These are phyloP conservation scores for Colletotrichum coccodes DNA, from an alignment of 2,329 filamentous ascomycete species.

Conservation along the genomic window DNA sequence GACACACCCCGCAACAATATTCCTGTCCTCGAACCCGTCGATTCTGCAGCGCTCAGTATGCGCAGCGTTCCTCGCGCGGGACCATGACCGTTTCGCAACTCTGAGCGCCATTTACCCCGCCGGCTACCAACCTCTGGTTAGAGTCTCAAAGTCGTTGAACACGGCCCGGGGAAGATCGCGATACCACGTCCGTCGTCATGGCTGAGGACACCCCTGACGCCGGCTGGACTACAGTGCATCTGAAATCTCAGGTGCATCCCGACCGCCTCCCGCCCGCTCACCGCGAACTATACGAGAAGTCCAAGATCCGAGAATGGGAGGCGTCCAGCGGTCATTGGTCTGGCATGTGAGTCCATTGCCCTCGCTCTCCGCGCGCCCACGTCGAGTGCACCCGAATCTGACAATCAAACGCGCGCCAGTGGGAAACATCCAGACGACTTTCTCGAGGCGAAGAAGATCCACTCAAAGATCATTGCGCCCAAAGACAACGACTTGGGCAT, in stretches of 20 bases:
- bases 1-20: background rate
- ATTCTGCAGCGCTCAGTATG: background rate
- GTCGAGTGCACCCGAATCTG: background rate
- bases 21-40: background rate
- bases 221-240: constrained; percentile 41
- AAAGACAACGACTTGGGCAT: constrained; percentile 49
- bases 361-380: background rate
- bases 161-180: background rate
- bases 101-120: background rate
- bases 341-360: constrained; percentile 36
- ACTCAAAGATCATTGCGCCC: constrained; percentile 37
- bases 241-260: constrained; percentile 35
- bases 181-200: constrained; percentile 32
- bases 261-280: constrained; percentile 37
- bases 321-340: constrained; percentile 39
- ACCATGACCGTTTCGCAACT: background rate
- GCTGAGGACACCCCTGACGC: constrained; percentile 35
- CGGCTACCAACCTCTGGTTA: background rate
- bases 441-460: constrained; percentile 41
- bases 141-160: background rate
- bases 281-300: constrained; percentile 39
- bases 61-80: background rate
- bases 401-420: constrained; percentile 29
- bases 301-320: constrained; percentile 41
- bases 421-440: constrained; percentile 42